Percentiles rank a stretch among this genome's conserved stretches.
These are phyloP conservation scores for Penicillium sp. DNA, from an alignment of 2,329 filamentous ascomycete species.

Conservation along the genomic window DNA sequence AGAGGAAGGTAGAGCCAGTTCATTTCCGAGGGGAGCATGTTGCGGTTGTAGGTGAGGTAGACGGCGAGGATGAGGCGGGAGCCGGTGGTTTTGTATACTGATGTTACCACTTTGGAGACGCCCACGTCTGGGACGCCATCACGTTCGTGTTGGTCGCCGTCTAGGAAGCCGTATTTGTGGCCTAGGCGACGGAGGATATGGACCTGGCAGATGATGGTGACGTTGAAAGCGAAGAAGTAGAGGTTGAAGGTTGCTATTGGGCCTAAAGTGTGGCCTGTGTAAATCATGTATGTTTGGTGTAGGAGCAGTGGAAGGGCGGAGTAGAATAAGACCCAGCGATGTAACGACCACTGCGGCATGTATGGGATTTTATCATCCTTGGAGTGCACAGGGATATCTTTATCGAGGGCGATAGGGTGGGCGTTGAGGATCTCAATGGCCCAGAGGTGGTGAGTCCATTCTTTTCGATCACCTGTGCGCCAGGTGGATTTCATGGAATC, in stretches of 20 bases:
- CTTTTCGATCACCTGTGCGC: conserved; percentile 21
- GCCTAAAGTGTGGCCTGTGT: conserved; percentile 29
- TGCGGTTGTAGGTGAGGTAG: conserved; percentile 27
- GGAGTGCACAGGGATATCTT: conserved; percentile 34
- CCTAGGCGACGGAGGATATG: conserved; percentile 21
- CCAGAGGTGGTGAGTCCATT: conserved; percentile 26
- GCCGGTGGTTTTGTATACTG: conserved; percentile 33
- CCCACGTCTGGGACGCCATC: conserved; percentile 43
- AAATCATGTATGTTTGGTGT: conserved; percentile 35
- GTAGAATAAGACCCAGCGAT: conserved; percentile 42
- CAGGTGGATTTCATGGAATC: conserved; percentile 33
- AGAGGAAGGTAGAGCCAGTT: conserved; percentile 36
- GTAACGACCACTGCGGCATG: conserved; percentile 33
- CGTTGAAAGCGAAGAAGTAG: conserved; percentile 40
- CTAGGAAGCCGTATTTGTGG: conserved; percentile 20
- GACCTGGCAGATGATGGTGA: conserved; percentile 37
- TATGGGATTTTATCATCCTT: conserved; percentile 43
- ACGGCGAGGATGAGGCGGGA: conserved; percentile 32
- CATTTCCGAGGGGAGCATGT: conserved; percentile 23
- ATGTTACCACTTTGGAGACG: conserved; percentile 31
- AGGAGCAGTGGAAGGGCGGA: conserved; percentile 36
- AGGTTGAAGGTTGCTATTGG: conserved; percentile 33
- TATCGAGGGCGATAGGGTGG: conserved; percentile 22
- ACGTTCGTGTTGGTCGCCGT: conserved; percentile 22
- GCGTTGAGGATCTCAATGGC: conserved; percentile 24